These are phyloP conservation scores for Epichloe baconii DNA, from an alignment of 2,329 filamentous ascomycete species.

Conservation along the genomic window DNA sequence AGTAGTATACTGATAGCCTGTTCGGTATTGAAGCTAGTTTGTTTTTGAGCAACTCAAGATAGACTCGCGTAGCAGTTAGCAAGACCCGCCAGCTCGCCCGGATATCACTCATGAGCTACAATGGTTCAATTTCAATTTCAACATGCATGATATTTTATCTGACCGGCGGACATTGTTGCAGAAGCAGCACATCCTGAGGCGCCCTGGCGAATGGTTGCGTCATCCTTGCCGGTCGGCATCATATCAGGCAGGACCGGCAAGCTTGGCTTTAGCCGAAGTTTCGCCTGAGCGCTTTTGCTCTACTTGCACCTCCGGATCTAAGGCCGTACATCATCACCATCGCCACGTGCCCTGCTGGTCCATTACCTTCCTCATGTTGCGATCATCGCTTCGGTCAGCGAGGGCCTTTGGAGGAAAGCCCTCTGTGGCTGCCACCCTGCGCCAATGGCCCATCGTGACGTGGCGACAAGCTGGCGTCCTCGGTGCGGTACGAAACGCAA, in stretches of 20 bases:
- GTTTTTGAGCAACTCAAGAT: background rate
- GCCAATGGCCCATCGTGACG: slow-evolving; percentile 42
- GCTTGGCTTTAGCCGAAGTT: slow-evolving; percentile 28
- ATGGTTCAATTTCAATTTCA: too few relatives aligned
- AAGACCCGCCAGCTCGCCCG: too few relatives aligned
- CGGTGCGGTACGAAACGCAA: slow-evolving; percentile 17
- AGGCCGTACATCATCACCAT: slow-evolving; percentile 15
- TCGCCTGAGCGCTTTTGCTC: slow-evolving; percentile 31
- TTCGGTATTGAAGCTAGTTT: background rate
- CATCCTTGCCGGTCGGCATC: slow-evolving; percentile 21
- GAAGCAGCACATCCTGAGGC: background rate
- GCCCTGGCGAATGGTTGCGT: slow-evolving; percentile 12
- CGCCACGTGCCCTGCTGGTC: slow-evolving; percentile 23
- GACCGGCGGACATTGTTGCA: background rate
- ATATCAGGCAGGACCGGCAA: background rate
- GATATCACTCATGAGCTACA: too few relatives aligned
- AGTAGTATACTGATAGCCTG: background rate
- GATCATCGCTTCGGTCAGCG: slow-evolving; percentile 53
- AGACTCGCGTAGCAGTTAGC: background rate
- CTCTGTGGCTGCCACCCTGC: slow-evolving; percentile 36
- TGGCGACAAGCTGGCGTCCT: slow-evolving; percentile 20
- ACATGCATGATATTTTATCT: too few relatives aligned
- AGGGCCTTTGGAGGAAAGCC: slow-evolving; percentile 44
- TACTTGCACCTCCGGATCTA: slow-evolving; percentile 13
- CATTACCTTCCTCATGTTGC: slow-evolving; percentile 51